phyloP scores from a whole-genome alignment of 2,329 filamentous ascomycete species.

The Trichoderma hamatum region DNA sequence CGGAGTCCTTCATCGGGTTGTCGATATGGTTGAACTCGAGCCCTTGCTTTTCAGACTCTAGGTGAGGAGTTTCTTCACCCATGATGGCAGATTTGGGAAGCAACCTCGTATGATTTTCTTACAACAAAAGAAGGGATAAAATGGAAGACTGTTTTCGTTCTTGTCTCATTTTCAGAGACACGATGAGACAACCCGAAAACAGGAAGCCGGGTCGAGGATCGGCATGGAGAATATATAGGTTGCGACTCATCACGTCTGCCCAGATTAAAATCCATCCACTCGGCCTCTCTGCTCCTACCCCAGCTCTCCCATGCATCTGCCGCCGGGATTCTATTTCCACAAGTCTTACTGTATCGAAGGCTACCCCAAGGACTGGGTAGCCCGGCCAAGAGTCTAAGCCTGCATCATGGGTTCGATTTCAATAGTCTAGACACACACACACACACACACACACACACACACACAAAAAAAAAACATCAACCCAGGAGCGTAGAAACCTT shows the following conservation, averaged over 20 bases:
- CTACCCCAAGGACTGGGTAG: background rate
- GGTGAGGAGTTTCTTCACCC: slow-evolving; percentile 31
- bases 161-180: background rate
- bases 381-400: background rate
- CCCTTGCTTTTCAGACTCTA: slow-evolving; percentile 33
- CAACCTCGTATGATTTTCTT: background rate
- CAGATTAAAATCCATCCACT: background rate
- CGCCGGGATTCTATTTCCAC: background rate
- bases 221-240: background rate
- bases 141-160: background rate
- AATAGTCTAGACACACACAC: background rate
- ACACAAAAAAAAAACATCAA: too few species aligned
- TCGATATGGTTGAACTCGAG: slow-evolving; percentile 35
- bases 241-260: background rate
- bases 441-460: too few species aligned
- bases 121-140: too few species aligned
- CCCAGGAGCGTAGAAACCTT: background rate
- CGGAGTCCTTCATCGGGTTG: slow-evolving; percentile 32
- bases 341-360: background rate
- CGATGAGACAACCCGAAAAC: background rate
- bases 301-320: background rate
- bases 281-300: background rate
- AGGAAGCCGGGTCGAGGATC: background rate
- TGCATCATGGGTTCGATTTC: background rate
- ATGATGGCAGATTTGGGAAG: slow-evolving; percentile 28